Conservation (phyloP, 345 rosid species). For the Leavenworthia alabamica region DNA sequence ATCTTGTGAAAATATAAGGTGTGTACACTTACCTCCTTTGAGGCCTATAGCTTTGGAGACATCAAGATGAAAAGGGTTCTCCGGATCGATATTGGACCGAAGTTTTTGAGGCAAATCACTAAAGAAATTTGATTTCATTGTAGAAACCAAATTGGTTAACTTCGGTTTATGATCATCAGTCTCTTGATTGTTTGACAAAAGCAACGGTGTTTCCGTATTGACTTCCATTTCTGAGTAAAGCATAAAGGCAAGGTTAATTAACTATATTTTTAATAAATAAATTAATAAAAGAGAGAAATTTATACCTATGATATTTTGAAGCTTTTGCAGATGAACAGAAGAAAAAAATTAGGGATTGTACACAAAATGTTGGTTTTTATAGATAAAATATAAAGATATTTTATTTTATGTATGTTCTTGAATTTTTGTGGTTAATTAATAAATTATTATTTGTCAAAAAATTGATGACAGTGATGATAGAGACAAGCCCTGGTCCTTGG, state of each 20-base stretch:
- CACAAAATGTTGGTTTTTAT: conserved; percentile 5
- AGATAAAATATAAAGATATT: not conserved
- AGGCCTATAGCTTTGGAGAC: conserved; percentile 44
- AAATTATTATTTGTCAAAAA: not conserved
- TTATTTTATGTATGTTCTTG: not conserved
- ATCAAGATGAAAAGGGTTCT: conserved; percentile 47
- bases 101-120: conserved; percentile 58
- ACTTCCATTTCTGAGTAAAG: conserved; percentile 20
- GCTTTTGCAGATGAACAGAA: conserved; percentile 12
- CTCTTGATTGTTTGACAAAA: conserved; percentile 14
- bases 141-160: conserved; percentile 8
- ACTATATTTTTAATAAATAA: not conserved
- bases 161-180: not conserved
- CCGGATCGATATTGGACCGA: conserved; percentile 44
- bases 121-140: conserved; percentile 43
- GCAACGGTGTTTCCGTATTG: conserved; percentile 30
- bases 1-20: too few relatives aligned
- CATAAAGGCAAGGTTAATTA: not conserved
- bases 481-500: conserved; percentile 17
- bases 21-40: conserved; percentile 37
- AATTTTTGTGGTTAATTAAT: not conserved
- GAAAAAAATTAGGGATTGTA: conserved; percentile 5
- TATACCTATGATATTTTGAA: not conserved
- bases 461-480: not conserved
- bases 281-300: not conserved